Percentiles rank a stretch among this genome's conserved stretches.
phyloP scores from a whole-genome alignment of 371 early-diverging fungal species.

The Haplosporangium sp. region DNA sequence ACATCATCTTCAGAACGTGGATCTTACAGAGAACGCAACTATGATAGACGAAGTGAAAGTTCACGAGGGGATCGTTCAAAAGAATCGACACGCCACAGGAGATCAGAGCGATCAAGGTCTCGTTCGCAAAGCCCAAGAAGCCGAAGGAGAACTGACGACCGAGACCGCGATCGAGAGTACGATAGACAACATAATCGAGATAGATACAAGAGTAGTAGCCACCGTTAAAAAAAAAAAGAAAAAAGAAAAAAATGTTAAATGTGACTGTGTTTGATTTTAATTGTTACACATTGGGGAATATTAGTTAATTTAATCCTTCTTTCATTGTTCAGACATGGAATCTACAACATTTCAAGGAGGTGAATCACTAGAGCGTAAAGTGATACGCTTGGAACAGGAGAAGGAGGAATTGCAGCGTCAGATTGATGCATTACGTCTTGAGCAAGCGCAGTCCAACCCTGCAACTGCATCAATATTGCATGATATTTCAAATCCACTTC shows the following conservation, averaged over 20 bases:
- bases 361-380: constrained; percentile 14
- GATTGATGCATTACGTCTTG: constrained; percentile 26
- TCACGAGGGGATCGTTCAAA: constrained; percentile 9
- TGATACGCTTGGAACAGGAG: constrained; percentile 35
- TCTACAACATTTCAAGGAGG: not conserved
- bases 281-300: not conserved
- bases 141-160: constrained; percentile 20
- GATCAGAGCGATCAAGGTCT: constrained; percentile 23
- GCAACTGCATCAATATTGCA: not conserved
- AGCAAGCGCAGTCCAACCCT: constrained; percentile 13
- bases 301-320: not conserved
- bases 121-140: constrained; percentile 22
- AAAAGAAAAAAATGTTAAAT: not conserved
- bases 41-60: constrained; percentile 17
- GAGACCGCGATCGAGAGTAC: constrained; percentile 13
- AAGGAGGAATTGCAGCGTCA: constrained; percentile 35
- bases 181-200: constrained; percentile 20
- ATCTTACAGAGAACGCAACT: constrained; percentile 19
- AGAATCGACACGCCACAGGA: constrained; percentile 1
- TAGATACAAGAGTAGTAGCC: constrained; percentile 2
- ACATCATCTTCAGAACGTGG: constrained; percentile 9
- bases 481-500: constrained; percentile 7
- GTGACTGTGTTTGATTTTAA: not conserved
- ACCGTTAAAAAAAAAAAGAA: not conserved
- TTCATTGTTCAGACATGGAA: not conserved